A percentile compares a stretch with the other conserved stretches of the same genome.
Evolutionary conservation across 148 eudicot genomes (phyloP).

Genomic region (Nepenthes gracilis): DNA sequence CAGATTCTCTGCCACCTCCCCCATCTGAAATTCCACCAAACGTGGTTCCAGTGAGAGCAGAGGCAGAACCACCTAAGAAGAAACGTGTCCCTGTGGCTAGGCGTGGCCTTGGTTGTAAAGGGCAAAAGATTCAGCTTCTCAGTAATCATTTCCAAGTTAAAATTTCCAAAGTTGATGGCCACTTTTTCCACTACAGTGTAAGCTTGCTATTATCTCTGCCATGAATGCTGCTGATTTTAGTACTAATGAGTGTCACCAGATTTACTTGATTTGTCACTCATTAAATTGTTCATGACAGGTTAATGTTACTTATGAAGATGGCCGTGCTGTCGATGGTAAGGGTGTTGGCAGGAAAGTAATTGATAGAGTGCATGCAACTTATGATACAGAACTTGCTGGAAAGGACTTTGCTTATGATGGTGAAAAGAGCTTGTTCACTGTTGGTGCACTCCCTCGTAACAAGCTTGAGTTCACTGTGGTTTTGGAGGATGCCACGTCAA

Average conservation of each 20-base stretch:
- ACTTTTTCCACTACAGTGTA: conserved; percentile 89
- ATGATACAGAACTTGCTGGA: conserved; percentile 65
- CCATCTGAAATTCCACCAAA: conserved; percentile 33
- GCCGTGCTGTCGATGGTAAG: conserved; percentile 75
- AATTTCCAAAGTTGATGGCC: conserved; percentile 52
- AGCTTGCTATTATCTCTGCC: conserved; percentile 5
- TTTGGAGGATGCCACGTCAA: conserved; percentile 60
- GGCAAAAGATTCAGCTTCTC: conserved; percentile 51
- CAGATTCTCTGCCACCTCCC: conserved; percentile 67
- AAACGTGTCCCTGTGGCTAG: conserved; percentile 69
- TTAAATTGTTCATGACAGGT: conserved; percentile 30
- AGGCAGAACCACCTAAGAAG: conserved; percentile 28
- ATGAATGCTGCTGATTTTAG: not conserved
- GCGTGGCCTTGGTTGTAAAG: conserved; percentile 55
- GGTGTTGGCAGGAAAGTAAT: conserved; percentile 74
- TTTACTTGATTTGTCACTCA: not conserved
- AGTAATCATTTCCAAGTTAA: conserved; percentile 89
- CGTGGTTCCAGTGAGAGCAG: conserved; percentile 18
- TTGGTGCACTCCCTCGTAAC: conserved; percentile 76
- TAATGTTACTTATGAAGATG: conserved; percentile 78
- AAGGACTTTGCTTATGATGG: conserved; percentile 93
- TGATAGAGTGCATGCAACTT: conserved; percentile 71
- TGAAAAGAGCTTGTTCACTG: conserved; percentile 85
- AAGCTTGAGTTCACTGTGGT: conserved; percentile 78
- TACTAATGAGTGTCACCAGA: not conserved